Evolutionary conservation across 257 asterid species (phyloP), one percentile per base, ranked within the genome.

Genomic region (Orobanche coerulescens): DNA sequence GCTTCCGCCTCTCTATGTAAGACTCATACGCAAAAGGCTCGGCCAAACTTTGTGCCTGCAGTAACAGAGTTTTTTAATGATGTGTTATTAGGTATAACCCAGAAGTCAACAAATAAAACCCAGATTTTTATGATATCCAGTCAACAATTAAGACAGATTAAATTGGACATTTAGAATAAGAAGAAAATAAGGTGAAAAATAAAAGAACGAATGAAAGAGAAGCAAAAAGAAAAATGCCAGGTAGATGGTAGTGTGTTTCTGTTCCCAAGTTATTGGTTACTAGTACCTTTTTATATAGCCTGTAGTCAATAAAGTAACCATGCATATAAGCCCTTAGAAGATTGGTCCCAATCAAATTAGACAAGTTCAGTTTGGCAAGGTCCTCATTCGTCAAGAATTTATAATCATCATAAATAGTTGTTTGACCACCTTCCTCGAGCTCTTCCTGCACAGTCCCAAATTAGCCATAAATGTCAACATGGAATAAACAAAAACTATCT

Each of bases 251-350:
- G 15, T 51, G 15, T 14, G 20, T 14, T 31, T 55, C 7, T 25
- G 22, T 61, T 49, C 23, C 30, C 57, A 61, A 23, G 58, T 67
- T 18, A 36, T 28, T 26, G 37, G 54, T 42, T 13, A n/a, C 11
- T 5, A 15, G 71, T 68, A 92, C 98, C 98, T 81, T 88, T 74
- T 81, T 82, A 80, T 86, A 92, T 58, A 92, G 82, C 62, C 83
- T 75, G 75, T 92, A 79, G 72, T 88, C 87, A 63, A 88, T 75
- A 70, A 88, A 88, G 80, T 69, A 92, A 24, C 98, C 98, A 58
- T 92, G 98, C 96, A 92, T 86, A 51, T 81, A 82, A 58, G 98
- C 96, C 75, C 96, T 82, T 5, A 92, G 75, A 72, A 81, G 87
- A 79, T 83, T 78, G 56, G 95, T 84, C 30, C 96, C 98, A 24